Conservation (phyloP, 2,329 filamentous ascomycete genomes). For the Ustilaginoidea virens region DNA sequence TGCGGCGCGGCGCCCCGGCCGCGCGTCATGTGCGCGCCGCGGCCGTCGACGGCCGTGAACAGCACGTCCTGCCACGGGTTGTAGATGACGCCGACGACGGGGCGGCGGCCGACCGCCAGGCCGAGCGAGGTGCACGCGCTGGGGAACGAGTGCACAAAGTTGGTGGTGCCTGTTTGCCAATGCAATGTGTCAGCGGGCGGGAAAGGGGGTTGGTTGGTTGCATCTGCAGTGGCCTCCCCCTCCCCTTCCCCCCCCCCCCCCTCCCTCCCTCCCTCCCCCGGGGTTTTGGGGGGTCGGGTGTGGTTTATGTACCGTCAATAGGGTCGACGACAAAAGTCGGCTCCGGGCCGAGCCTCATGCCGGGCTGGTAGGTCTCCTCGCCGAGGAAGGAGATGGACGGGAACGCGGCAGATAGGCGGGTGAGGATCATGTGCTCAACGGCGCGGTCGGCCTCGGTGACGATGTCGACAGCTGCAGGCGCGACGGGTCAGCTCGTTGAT, state of each 20-base stretch:
- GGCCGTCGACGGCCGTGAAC: slow-evolving; percentile 52
- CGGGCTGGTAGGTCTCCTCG: slow-evolving; percentile 62
- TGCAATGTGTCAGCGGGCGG: no score
- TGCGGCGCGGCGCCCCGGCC: slow-evolving; percentile 22
- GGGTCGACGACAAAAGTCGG: slow-evolving; percentile 74
- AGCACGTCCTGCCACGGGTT: slow-evolving; percentile 60
- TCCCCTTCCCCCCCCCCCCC: no score
- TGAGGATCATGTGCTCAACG: slow-evolving; percentile 46
- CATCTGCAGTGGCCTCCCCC: no score
- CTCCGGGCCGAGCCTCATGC: slow-evolving; percentile 41
- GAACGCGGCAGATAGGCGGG: slow-evolving; percentile 33
- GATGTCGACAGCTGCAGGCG: slow-evolving; percentile 44
- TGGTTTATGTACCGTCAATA: slow-evolving; percentile 48
- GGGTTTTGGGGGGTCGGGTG: no score
- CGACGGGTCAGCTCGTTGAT: no score
- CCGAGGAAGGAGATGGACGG: slow-evolving; percentile 51
- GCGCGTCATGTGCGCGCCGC: slow-evolving; percentile 46
- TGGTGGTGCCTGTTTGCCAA: slow-evolving; percentile 38
- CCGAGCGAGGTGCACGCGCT: slow-evolving; percentile 65
- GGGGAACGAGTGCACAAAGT: slow-evolving; percentile 66
- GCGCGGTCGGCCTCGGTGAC: slow-evolving; percentile 54
- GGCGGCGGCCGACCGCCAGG: slow-evolving; percentile 44
- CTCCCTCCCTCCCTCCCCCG: no score
- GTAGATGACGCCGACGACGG: slow-evolving; percentile 61
- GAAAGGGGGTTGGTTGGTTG: no score